phyloP scores from a whole-genome alignment of 2,329 filamentous ascomycete genomes.

The Sarocladium brachiariae region DNA sequence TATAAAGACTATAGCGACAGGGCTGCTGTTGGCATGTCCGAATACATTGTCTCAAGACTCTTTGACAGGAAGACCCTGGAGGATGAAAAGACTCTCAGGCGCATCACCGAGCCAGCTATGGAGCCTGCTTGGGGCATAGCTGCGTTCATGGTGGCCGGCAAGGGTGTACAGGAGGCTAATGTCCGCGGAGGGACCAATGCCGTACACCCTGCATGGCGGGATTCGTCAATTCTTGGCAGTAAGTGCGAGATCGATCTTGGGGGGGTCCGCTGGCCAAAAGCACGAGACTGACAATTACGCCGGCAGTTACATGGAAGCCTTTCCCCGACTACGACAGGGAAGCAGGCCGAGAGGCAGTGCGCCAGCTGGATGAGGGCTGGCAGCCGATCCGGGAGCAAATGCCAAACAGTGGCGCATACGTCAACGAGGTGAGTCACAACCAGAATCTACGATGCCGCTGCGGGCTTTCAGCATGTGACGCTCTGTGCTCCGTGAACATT shows the following conservation, averaged over 20 bases:
- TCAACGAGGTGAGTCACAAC: slow-evolving; percentile 33
- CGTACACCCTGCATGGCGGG: slow-evolving; percentile 46
- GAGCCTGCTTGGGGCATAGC: slow-evolving; percentile 13
- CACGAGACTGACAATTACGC: not conserved
- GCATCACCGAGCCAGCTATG: slow-evolving; percentile 17
- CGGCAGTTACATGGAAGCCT: not conserved
- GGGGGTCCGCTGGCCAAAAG: not conserved
- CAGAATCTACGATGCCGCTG: not conserved
- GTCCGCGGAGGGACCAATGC: slow-evolving; percentile 39
- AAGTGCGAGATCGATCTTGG: not conserved
- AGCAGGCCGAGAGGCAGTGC: slow-evolving; percentile 20
- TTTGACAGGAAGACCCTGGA: not conserved
- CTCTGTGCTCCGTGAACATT: not conserved
- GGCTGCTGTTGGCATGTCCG: not conserved
- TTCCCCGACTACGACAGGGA: slow-evolving; percentile 1
- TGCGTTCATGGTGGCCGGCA: slow-evolving; percentile 33
- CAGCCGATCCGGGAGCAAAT: slow-evolving; percentile 14
- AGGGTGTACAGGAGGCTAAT: slow-evolving; percentile 35
- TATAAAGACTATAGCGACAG: not conserved
- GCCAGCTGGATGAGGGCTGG: slow-evolving; percentile 17
- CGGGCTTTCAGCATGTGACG: too few species aligned
- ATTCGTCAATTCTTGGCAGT: not conserved
- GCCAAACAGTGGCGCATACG: slow-evolving; percentile 34
- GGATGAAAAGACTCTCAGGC: slow-evolving; percentile 28
- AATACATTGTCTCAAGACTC: slow-evolving; percentile 1